Percentiles rank a stretch among this genome's conserved stretches.
Conservation (phyloP, 2,329 filamentous ascomycete genomes). For the Talaromyces sp. region DNA sequence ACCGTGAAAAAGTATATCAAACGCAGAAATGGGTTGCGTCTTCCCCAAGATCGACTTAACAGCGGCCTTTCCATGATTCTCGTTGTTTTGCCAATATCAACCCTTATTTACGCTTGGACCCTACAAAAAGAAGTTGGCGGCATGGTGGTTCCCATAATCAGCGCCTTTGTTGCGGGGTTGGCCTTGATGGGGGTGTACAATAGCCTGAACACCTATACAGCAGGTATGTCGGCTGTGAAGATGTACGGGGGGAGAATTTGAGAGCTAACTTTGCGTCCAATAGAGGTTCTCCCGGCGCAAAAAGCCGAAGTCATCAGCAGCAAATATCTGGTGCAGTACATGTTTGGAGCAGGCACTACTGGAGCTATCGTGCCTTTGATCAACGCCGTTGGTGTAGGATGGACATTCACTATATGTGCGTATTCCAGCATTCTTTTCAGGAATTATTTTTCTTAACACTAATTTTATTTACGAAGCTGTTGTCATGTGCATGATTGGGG, state of each 20-base stretch:
- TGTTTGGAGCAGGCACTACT: conserved; percentile 65
- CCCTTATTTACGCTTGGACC: conserved; percentile 63
- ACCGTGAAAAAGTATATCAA: conserved; percentile 59
- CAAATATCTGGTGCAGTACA: conserved; percentile 72
- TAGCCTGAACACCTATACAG: conserved; percentile 63
- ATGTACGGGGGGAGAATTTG: too few species aligned
- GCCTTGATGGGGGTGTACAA: conserved; percentile 71
- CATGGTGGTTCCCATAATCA: conserved; percentile 57
- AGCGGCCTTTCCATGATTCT: conserved; percentile 53
- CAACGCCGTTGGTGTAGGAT: conserved; percentile 67
- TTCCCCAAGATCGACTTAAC: conserved; percentile 64
- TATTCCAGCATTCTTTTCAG: neutral
- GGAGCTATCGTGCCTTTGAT: conserved; percentile 68
- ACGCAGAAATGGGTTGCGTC: conserved; percentile 51
- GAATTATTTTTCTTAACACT: conserved; percentile 34
- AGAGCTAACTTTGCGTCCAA: neutral
- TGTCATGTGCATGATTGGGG: conserved; percentile 4
- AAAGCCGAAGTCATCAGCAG: conserved; percentile 71
- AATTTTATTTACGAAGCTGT: conserved; percentile 14
- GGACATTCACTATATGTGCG: conserved; percentile 68
- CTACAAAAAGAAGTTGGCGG: conserved; percentile 51
- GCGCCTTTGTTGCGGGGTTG: conserved; percentile 66
- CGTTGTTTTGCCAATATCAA: conserved; percentile 53
- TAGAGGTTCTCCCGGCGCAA: conserved; percentile 37
- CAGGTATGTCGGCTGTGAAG: conserved; percentile 17